Percentiles rank a stretch among this genome's conserved stretches.
Evolutionary conservation across 2,329 filamentous ascomycete species (phyloP).

Genomic region (Hymenoscyphus infarciens): DNA sequence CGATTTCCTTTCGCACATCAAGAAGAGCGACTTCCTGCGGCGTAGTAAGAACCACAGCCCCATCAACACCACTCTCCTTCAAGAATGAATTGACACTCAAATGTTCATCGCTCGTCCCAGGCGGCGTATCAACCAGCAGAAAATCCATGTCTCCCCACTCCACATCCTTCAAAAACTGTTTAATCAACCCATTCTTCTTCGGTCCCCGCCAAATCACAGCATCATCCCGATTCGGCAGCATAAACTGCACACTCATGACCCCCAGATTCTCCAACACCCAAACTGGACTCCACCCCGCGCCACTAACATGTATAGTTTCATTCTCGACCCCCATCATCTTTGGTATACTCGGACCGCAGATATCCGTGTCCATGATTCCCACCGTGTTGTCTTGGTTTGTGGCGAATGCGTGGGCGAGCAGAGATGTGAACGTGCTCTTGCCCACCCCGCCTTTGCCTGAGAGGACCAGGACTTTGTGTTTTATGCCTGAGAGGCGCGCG

Average conservation of each 20-base stretch:
- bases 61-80: slow-evolving; percentile 87
- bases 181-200: slow-evolving; percentile 98
- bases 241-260: slow-evolving; percentile 98
- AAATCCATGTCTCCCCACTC: slow-evolving; percentile 97
- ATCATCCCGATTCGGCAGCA: slow-evolving; percentile 90
- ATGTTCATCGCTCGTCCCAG: slow-evolving; percentile 93
- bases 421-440: slow-evolving; percentile 88
- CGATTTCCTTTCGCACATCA: slow-evolving; percentile 94
- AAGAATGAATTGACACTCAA: slow-evolving; percentile 88
- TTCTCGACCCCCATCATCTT: slow-evolving; percentile 98
- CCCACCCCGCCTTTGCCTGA: slow-evolving; percentile 96
- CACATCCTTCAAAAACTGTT: slow-evolving; percentile 96
- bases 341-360: slow-evolving; percentile 91
- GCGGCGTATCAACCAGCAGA: slow-evolving; percentile 89
- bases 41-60: slow-evolving; percentile 88
- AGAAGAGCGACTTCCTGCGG: slow-evolving; percentile 90
- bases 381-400: slow-evolving; percentile 74
- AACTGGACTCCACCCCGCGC: slow-evolving; percentile 87
- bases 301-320: slow-evolving; percentile 89
- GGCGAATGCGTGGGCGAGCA: slow-evolving; percentile 87
- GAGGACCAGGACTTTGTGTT: slow-evolving; percentile 86
- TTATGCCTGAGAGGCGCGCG: slow-evolving; percentile 72
- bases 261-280: slow-evolving; percentile 93
- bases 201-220: slow-evolving; percentile 96
- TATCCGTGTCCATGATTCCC: slow-evolving; percentile 97